These are phyloP conservation scores for Ophiognomonia clavigignenti-juglandacearum DNA, from an alignment of 2,329 filamentous ascomycete genomes.

Conservation along the genomic window DNA sequence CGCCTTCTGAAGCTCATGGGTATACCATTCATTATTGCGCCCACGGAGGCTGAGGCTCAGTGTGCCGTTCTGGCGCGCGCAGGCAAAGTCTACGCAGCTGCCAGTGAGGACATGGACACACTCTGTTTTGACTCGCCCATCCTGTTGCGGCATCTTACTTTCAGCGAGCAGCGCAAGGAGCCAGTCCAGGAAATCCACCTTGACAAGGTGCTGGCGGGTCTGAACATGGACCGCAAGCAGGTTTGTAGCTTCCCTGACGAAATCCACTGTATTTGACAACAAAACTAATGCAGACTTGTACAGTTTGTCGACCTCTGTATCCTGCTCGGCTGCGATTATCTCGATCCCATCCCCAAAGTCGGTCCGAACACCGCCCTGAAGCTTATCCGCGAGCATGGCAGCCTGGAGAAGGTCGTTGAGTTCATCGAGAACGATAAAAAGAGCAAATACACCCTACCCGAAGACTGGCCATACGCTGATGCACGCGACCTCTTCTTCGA, in stretches of 20 bases:
- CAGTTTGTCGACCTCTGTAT: slow-evolving; percentile 98
- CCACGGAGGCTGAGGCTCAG: slow-evolving; percentile 95
- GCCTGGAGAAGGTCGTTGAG: slow-evolving; percentile 81
- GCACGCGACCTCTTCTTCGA: slow-evolving; percentile 88
- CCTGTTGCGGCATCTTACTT: slow-evolving; percentile 86
- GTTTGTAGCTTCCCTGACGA: slow-evolving; percentile 37
- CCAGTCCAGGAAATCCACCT: slow-evolving; percentile 94
- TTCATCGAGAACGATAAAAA: slow-evolving; percentile 71
- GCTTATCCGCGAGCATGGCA: slow-evolving; percentile 86
- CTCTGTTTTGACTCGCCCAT: slow-evolving; percentile 93
- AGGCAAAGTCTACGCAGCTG: slow-evolving; percentile 94
- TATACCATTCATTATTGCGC: slow-evolving; percentile 88
- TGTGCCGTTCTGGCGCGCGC: slow-evolving; percentile 85
- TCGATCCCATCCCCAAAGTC: slow-evolving; percentile 92
- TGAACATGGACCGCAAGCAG: slow-evolving; percentile 84
- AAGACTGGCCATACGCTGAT: slow-evolving; percentile 95
- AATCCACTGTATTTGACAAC: background rate
- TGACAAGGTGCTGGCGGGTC: slow-evolving; percentile 77
- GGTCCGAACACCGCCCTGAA: slow-evolving; percentile 89
- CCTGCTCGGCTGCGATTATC: slow-evolving; percentile 93
- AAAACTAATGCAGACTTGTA: background rate
- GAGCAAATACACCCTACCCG: slow-evolving; percentile 77
- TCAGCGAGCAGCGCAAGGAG: slow-evolving; percentile 95
- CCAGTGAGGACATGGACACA: slow-evolving; percentile 98
- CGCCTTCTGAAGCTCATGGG: slow-evolving; percentile 90